Conservation (phyloP, 225 moss, liverwort and hornwort genomes). For the Lunularia cruciata region DNA sequence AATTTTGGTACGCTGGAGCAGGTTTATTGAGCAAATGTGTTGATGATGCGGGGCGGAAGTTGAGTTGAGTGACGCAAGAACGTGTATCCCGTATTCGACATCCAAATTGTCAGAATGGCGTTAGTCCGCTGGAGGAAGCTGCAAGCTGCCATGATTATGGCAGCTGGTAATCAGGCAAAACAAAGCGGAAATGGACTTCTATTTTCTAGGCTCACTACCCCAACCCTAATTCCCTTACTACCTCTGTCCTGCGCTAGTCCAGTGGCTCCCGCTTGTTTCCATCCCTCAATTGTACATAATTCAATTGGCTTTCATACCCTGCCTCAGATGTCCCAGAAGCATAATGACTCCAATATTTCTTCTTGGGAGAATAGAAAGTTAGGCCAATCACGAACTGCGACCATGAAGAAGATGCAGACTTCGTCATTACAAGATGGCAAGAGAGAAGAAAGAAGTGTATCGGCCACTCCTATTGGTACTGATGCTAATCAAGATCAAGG, state of each 20-base stretch:
- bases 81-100: conserved; percentile 7
- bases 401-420: conserved; percentile 34
- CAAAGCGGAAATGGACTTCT: conserved; percentile 32
- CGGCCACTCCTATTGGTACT: conserved; percentile 25
- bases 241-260: conserved; percentile 40
- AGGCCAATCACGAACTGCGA: conserved; percentile 35
- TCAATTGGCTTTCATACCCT: conserved; percentile 49
- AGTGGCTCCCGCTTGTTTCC: conserved; percentile 28
- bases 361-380: conserved; percentile 42
- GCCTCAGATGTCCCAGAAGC: conserved; percentile 33
- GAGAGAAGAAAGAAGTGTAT: conserved; percentile 31
- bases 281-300: conserved; percentile 47
- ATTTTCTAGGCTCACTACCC: conserved; percentile 34
- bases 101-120: conserved; percentile 51
- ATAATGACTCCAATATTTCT: conserved; percentile 37
- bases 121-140: conserved; percentile 70
- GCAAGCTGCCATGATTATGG: conserved; percentile 43
- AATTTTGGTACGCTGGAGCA: neutral
- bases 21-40: conserved; percentile 2
- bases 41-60: conserved; percentile 26
- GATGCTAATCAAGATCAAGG: conserved; percentile 24
- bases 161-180: conserved; percentile 41
- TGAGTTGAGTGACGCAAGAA: conserved; percentile 10
- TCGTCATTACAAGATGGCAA: conserved; percentile 23
- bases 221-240: conserved; percentile 41